These are phyloP conservation scores for Geotrichum bryndzae DNA, from an alignment of 1,139 yeast genomes.

Conservation along the genomic window DNA sequence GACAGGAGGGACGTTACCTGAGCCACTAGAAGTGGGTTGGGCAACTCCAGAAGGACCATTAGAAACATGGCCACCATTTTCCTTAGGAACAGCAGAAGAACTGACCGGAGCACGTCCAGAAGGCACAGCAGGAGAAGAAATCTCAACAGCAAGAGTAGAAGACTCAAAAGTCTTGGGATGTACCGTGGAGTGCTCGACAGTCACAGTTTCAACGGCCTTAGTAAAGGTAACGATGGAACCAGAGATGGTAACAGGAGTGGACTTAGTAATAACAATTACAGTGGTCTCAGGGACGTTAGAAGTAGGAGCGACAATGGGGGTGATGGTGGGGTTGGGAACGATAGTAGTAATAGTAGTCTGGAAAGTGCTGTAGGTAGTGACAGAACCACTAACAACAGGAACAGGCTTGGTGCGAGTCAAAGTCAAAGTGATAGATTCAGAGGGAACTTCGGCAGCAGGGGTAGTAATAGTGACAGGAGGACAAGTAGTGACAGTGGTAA, in stretches of 20 bases:
- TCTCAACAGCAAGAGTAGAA: slow-evolving; percentile 5
- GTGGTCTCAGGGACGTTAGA: neutral
- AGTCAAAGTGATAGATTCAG: neutral
- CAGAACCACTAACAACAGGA: slow-evolving; percentile 1
- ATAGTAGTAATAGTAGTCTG: neutral
- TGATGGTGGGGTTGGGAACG: neutral
- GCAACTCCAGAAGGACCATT: neutral
- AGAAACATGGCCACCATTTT: neutral
- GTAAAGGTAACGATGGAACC: neutral
- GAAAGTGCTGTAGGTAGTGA: neutral
- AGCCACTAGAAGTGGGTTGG: neutral
- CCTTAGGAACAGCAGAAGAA: neutral
- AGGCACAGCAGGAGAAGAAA: neutral
- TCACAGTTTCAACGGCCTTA: neutral
- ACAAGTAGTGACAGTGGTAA: too few species aligned
- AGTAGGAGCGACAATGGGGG: neutral
- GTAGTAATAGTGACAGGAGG: too few species aligned
- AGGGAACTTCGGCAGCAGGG: too few species aligned
- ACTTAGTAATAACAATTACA: neutral
- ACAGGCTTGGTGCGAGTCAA: neutral
- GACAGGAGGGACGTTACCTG: neutral
- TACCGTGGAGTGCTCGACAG: slow-evolving; percentile 5
- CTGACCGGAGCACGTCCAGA: neutral
- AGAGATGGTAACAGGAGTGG: neutral
- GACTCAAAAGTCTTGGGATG: neutral